These are phyloP conservation scores for Corylus americana DNA, from an alignment of 306 rosid genomes.

Conservation along the genomic window DNA sequence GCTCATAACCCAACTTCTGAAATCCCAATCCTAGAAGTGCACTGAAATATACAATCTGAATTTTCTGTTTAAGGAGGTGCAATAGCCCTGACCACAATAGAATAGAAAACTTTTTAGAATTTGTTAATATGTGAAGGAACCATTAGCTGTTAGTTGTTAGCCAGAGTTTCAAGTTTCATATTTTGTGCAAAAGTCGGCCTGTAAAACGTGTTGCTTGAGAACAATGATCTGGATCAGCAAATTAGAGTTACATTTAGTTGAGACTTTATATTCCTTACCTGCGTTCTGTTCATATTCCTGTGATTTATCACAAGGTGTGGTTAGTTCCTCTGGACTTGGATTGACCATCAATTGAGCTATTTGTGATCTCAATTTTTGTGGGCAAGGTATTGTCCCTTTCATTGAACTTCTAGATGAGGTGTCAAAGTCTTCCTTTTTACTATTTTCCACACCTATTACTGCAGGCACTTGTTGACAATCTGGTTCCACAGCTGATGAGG, in stretches of 20 bases:
- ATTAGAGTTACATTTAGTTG: neutral
- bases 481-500: slow-evolving; percentile 15
- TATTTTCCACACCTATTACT: slow-evolving; percentile 6
- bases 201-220: slow-evolving; percentile 1
- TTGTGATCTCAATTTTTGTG: slow-evolving; percentile 24
- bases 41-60: slow-evolving; percentile 26
- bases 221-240: slow-evolving; percentile 12
- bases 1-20: slow-evolving; percentile 35
- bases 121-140: slow-evolving; percentile 8
- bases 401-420: slow-evolving; percentile 10
- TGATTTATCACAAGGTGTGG: slow-evolving; percentile 4
- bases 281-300: slow-evolving; percentile 20
- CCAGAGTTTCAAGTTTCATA: slow-evolving; percentile 4
- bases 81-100: slow-evolving; percentile 33
- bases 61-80: slow-evolving; percentile 27
- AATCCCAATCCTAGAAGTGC: slow-evolving; percentile 36
- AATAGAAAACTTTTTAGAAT: neutral
- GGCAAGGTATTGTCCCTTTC: slow-evolving; percentile 14
- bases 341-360: slow-evolving; percentile 19
- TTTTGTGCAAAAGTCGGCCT: neutral
- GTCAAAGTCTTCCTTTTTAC: slow-evolving; percentile 18
- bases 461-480: slow-evolving; percentile 13
- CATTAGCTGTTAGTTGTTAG: neutral
- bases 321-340: slow-evolving; percentile 6
- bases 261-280: slow-evolving; percentile 26